Evolutionary conservation across 352 stramenopile genomes (phyloP).

Genomic region (Phytopythium oedochilum): DNA sequence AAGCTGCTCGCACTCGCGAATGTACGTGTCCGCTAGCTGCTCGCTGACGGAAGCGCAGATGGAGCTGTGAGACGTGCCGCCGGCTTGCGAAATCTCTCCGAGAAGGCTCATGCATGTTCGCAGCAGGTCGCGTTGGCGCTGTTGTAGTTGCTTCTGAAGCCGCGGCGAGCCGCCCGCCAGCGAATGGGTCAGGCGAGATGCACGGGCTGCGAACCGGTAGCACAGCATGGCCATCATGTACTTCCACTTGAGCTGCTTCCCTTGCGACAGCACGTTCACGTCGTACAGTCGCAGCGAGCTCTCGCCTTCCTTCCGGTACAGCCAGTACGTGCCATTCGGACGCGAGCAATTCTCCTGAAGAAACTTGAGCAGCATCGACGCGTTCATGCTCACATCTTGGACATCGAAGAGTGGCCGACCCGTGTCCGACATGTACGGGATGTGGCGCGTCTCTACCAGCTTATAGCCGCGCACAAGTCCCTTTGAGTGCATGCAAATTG

Average conservation of each 20-base stretch:
- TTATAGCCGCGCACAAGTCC: slow-evolving; percentile 83
- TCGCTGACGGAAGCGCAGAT: slow-evolving; percentile 81
- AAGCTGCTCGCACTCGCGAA: slow-evolving; percentile 47
- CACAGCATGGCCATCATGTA: slow-evolving; percentile 90
- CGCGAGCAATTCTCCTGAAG: slow-evolving; percentile 80
- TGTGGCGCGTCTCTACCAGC: slow-evolving; percentile 75
- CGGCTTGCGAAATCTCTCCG: slow-evolving; percentile 58
- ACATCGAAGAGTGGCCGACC: slow-evolving; percentile 69
- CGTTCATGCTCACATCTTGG: slow-evolving; percentile 84
- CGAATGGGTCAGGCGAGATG: slow-evolving; percentile 57
- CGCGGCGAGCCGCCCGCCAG: slow-evolving; percentile 46
- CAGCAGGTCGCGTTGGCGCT: slow-evolving; percentile 72
- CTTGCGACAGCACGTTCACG: slow-evolving; percentile 75
- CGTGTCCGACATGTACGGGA: slow-evolving; percentile 72
- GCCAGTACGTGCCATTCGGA: slow-evolving; percentile 81
- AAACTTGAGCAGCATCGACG: slow-evolving; percentile 84
- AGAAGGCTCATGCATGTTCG: slow-evolving; percentile 72
- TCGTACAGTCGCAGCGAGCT: slow-evolving; percentile 78
- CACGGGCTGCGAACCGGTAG: slow-evolving; percentile 77
- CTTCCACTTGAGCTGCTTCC: slow-evolving; percentile 87
- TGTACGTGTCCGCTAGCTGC: slow-evolving; percentile 78
- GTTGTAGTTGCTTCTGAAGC: slow-evolving; percentile 59
- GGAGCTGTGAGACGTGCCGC: slow-evolving; percentile 55
- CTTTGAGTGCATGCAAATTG: slow-evolving; percentile 86
- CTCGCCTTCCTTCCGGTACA: slow-evolving; percentile 79